Base-by-base conservation (phyloP, 106 monocot genomes). In the Allium fistulosum region DNA sequence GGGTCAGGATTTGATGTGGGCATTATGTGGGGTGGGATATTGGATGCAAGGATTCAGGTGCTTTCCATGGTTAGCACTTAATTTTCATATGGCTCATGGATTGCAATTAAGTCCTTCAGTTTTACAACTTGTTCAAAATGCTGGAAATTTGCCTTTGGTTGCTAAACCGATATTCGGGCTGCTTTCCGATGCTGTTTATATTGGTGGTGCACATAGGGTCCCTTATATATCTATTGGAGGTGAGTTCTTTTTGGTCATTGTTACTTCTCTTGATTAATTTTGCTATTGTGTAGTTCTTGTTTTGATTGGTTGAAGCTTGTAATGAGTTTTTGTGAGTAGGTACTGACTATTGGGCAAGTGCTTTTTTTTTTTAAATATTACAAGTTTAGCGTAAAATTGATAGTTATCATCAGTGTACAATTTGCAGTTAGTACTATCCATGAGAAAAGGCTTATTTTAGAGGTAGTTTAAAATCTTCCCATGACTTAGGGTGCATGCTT, bases 151-250 rank as follows among this genome's bases (percentile, higher is more conserved):
- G 3, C 94, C 94, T 10, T 78, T 95, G 81, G 88, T 95, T n/a
- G 91, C 88, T 8, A 95, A 95, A 76, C 91, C 91, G 1, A 80
- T 95, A 66, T 85, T 83, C 62, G 94, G 91, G 16, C 65, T 95
- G 27, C 17, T 95, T 49, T 95, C 94, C 58, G 94, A 95, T 76
- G 82, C 91, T 26, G 57, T 88, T 61, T 88, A 79, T 72, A 85
- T 91, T 49, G 79, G 85, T 7, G 77, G 77, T 26, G 81, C 80
- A 53, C 90, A 83, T 62, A 78, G 91, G 66, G 58, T 95, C 22
- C 94, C 94, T 15, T 95, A 95, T 70, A 91, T 90, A 61, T 87
- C 94, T 16, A 76, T 88, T 71, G 90, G 94, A 81, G 94, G 94
- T 94, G 48, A 53, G 49, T 71, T 26, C 9, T 5, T 45, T 63